phyloP scores from a whole-genome alignment of 768 basidiomycete species.

The Lentinula sp. region DNA sequence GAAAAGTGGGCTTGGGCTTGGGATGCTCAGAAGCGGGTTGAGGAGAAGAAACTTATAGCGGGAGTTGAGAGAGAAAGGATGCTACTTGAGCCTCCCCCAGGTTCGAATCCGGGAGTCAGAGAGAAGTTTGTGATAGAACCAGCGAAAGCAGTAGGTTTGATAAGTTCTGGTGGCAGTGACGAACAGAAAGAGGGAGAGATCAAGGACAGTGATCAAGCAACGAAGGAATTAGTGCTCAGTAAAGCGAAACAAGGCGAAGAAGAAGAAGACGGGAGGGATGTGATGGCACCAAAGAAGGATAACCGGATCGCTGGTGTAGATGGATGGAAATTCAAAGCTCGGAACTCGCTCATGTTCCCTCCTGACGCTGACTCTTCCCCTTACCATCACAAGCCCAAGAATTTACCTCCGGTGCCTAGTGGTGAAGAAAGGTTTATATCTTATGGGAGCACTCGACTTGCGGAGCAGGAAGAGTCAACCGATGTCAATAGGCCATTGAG shows the following conservation, averaged over 20 bases:
- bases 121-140: constrained; percentile 63
- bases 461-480: constrained; percentile 55
- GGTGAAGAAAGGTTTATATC: constrained; percentile 60
- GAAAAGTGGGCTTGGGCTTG: constrained; percentile 91
- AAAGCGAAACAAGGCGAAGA: constrained; percentile 14
- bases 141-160: constrained; percentile 48
- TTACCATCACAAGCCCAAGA: constrained; percentile 41
- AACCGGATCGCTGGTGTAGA: constrained; percentile 67
- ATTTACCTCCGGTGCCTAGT: constrained; percentile 17
- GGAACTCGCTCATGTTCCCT: constrained; percentile 93
- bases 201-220: constrained; percentile 21
- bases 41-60: constrained; percentile 58
- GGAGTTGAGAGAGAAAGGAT: constrained; percentile 62
- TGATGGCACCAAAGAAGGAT: constrained; percentile 78
- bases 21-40: constrained; percentile 83
- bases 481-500: constrained; percentile 36
- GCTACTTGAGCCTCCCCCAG: constrained; percentile 57
- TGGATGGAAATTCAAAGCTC: constrained; percentile 81
- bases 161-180: constrained; percentile 29
- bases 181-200: constrained; percentile 18
- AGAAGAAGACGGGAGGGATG: constrained; percentile 36
- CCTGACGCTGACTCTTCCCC: constrained; percentile 88
- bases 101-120: constrained; percentile 50
- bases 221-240: constrained; percentile 7
- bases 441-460: constrained; percentile 77